A percentile compares a stretch with the other conserved stretches of the same genome.
Evolutionary conservation across 768 basidiomycete species (phyloP).

Genomic region (Auricularia auricula-judae): DNA sequence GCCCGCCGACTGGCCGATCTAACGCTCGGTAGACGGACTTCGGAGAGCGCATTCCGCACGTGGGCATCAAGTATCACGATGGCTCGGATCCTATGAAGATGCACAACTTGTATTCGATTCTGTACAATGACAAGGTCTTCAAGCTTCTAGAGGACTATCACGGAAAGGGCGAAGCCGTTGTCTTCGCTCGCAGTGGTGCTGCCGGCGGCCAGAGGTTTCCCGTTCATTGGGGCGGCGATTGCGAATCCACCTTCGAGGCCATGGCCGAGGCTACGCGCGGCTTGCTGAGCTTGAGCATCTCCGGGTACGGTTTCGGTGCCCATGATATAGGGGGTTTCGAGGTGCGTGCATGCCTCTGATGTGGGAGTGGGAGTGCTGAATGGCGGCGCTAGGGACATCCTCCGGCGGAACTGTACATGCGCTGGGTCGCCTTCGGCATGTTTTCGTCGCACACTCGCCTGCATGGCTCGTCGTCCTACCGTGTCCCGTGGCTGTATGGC

Average conservation of each 20-base stretch:
- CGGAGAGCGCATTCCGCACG: slow-evolving; percentile 65
- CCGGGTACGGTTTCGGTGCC: slow-evolving; percentile 62
- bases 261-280: slow-evolving; percentile 70
- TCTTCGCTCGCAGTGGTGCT: slow-evolving; percentile 60
- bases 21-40: slow-evolving; percentile 42
- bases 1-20: not conserved
- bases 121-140: slow-evolving; percentile 66
- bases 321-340: slow-evolving; percentile 76
- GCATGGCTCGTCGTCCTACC: slow-evolving; percentile 63
- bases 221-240: slow-evolving; percentile 62
- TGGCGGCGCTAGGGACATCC: slow-evolving; percentile 41
- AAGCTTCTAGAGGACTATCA: slow-evolving; percentile 43
- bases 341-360: slow-evolving; percentile 7
- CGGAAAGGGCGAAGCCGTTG: slow-evolving; percentile 53
- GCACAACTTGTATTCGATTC: slow-evolving; percentile 61
- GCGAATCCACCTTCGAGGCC: slow-evolving; percentile 66
- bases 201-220: slow-evolving; percentile 57
- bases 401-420: slow-evolving; percentile 56
- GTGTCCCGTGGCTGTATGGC: slow-evolving; percentile 63
- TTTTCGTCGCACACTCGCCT: slow-evolving; percentile 69
- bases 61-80: slow-evolving; percentile 49
- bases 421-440: slow-evolving; percentile 67
- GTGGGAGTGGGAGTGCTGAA: slow-evolving; percentile 12
- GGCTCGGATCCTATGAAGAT: slow-evolving; percentile 57
- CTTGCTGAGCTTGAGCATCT: slow-evolving; percentile 47